These are phyloP conservation scores for Alternaria burnsii DNA, from an alignment of 2,329 filamentous ascomycete species.

Conservation along the genomic window DNA sequence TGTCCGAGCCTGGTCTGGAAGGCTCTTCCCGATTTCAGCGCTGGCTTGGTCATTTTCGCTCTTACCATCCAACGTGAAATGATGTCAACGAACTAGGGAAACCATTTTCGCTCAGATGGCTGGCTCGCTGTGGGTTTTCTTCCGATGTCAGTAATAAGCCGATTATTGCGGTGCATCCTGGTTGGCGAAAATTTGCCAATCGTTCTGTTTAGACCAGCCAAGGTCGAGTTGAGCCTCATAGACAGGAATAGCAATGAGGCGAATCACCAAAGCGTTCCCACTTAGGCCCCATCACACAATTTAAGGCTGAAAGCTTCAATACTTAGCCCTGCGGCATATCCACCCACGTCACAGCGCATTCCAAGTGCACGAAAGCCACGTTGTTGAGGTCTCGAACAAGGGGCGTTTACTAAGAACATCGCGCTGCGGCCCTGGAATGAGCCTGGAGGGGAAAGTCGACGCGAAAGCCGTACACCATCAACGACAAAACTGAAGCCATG, in stretches of 20 bases:
- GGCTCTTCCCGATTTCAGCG: constrained; percentile 3
- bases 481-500: not conserved
- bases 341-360: constrained; percentile 31
- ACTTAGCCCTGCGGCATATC: constrained; percentile 16
- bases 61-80: constrained; percentile 3
- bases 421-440: not conserved
- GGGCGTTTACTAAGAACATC: not conserved
- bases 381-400: not conserved
- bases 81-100: constrained; percentile 10
- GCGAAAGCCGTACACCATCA: not conserved
- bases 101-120: not conserved
- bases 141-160: not conserved
- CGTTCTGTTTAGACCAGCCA: constrained; percentile 1
- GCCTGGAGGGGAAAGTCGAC: not conserved
- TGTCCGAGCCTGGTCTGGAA: not conserved
- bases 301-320: constrained; percentile 32
- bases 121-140: not conserved
- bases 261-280: constrained; percentile 11
- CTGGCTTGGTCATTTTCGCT: not conserved
- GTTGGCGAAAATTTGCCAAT: constrained; percentile 5
- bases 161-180: not conserved
- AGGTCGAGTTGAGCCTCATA: constrained; percentile 10
- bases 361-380: constrained; percentile 12
- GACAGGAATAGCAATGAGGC: constrained; percentile 14
- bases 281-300: constrained; percentile 18